Evolutionary conservation across 768 basidiomycete species (phyloP).

Genomic region (Rhizopogon sp.): DNA sequence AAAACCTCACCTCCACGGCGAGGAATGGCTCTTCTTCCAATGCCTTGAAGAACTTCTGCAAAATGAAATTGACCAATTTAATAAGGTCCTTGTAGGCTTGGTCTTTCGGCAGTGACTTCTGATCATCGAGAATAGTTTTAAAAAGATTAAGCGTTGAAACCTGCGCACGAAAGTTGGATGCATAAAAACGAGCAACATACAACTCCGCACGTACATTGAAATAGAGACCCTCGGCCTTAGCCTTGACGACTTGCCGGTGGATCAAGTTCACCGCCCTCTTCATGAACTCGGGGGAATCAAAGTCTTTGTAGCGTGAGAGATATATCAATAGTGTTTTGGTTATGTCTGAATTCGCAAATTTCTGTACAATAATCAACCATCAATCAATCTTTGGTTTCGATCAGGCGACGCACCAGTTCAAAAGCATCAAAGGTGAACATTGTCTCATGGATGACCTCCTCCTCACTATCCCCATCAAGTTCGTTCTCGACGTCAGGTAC

Average conservation of each 20-base stretch:
- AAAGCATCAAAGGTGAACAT: conserved; percentile 91
- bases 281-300: conserved; percentile 72
- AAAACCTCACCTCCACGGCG: conserved; percentile 71
- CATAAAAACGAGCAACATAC: neutral
- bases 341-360: conserved; percentile 85
- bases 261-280: conserved; percentile 85
- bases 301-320: conserved; percentile 80
- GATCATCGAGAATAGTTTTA: conserved; percentile 78
- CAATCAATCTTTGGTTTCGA: conserved; percentile 11
- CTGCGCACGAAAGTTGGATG: conserved; percentile 37
- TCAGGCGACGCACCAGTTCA: conserved; percentile 60
- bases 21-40: conserved; percentile 81
- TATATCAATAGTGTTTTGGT: conserved; percentile 81
- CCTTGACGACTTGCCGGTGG: conserved; percentile 85
- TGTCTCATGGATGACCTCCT: conserved; percentile 73
- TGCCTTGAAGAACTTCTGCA: conserved; percentile 93
- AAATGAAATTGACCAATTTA: conserved; percentile 77
- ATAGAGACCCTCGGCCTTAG: conserved; percentile 91
- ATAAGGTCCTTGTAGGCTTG: conserved; percentile 80
- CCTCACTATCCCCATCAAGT: conserved; percentile 41
- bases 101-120: conserved; percentile 72
- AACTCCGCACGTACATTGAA: conserved; percentile 66
- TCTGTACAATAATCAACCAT: conserved; percentile 41
- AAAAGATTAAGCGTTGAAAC: conserved; percentile 88
- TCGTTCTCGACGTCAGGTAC: conserved; percentile 68